Percentiles rank a stretch among this genome's conserved stretches.
phyloP scores from a whole-genome alignment of 2,329 filamentous ascomycete species.

The Setomelanomma holmii region DNA sequence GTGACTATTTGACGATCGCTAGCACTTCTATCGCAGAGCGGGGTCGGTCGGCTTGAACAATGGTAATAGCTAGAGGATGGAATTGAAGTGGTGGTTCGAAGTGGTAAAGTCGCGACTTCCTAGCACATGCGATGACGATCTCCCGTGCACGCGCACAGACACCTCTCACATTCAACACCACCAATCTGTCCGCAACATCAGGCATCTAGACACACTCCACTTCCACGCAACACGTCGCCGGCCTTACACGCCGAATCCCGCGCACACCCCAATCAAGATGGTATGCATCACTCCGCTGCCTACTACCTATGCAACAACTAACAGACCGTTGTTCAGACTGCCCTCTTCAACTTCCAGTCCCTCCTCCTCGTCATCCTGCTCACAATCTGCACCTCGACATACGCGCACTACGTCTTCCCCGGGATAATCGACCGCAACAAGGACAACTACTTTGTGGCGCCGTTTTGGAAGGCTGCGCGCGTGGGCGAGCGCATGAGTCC shows the following conservation, averaged over 20 bases:
- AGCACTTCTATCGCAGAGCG: too few species aligned
- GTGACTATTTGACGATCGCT: too few species aligned
- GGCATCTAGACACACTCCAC: neutral
- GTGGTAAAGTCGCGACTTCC: too few species aligned
- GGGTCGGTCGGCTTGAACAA: too few species aligned
- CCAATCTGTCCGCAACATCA: neutral
- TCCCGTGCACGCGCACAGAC: slow-evolving; percentile 17
- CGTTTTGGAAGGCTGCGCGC: slow-evolving; percentile 95
- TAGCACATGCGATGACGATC: slow-evolving; percentile 16
- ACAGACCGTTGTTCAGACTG: slow-evolving; percentile 70
- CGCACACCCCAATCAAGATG: slow-evolving; percentile 11
- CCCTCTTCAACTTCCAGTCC: slow-evolving; percentile 98
- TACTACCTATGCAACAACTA: slow-evolving; percentile 2
- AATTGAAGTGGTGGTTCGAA: too few species aligned
- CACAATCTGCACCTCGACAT: slow-evolving; percentile 93
- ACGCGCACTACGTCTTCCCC: slow-evolving; percentile 89
- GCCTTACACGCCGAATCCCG: neutral
- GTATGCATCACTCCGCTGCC: slow-evolving; percentile 4
- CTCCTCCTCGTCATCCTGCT: slow-evolving; percentile 93
- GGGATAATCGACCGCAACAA: slow-evolving; percentile 92
- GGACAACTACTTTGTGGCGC: slow-evolving; percentile 78
- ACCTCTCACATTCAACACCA: neutral
- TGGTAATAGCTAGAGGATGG: too few species aligned
- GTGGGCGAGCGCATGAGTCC: slow-evolving; percentile 93
- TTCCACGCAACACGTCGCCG: neutral